Percentiles rank a stretch among this genome's conserved stretches.
phyloP scores from a whole-genome alignment of 2,329 filamentous ascomycete genomes.

The Pestalotiopsis fici region DNA sequence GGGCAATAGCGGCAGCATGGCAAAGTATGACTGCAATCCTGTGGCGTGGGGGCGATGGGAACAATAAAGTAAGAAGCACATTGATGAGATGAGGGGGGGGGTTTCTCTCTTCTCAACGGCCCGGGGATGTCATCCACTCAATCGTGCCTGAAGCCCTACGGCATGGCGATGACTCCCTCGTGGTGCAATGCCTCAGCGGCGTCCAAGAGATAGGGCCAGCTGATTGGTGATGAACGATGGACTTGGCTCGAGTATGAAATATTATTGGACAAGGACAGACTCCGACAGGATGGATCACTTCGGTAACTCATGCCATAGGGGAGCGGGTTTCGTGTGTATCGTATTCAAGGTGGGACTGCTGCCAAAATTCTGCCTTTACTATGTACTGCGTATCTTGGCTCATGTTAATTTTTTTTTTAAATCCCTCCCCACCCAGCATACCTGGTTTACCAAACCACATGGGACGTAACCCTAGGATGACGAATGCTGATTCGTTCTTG shows the following conservation, averaged over 20 bases:
- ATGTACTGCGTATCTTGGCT: not conserved
- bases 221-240: not conserved
- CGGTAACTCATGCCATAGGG: not conserved
- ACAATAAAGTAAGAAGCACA: not conserved
- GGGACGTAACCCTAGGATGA: not conserved
- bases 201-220: not conserved
- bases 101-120: not conserved
- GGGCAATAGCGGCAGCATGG: not conserved
- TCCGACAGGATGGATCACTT: not conserved
- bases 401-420: not conserved
- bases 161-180: not conserved
- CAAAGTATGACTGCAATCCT: not conserved
- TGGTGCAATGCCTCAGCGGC: not conserved
- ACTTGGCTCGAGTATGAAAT: not conserved
- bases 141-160: not conserved
- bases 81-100: not conserved
- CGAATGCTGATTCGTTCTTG: not conserved
- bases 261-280: not conserved
- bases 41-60: constrained; percentile 1
- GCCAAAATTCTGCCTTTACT: not conserved
- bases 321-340: not conserved
- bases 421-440: not conserved
- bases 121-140: not conserved
- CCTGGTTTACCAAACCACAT: not conserved
- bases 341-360: not conserved